phyloP scores from a whole-genome alignment of 345 rosid species.

The Reutealis trisperma region DNA sequence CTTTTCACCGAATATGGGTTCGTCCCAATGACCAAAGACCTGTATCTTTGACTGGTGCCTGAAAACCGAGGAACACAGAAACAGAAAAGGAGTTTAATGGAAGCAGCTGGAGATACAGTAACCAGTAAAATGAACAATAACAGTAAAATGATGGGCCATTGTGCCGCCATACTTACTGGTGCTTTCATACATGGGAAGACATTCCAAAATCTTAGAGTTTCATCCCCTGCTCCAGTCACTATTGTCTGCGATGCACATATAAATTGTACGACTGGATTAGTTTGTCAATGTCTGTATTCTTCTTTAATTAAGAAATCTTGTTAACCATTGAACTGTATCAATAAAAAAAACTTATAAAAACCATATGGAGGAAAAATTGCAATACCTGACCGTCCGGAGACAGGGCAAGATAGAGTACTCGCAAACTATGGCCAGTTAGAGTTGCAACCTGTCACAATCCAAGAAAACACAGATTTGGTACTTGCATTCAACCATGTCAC shows the following conservation, averaged over 20 bases:
- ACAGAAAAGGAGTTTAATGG: not conserved
- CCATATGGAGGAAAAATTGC: not conserved
- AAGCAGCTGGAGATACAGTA: not conserved
- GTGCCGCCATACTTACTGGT: constrained; percentile 45
- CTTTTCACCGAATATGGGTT: constrained; percentile 68
- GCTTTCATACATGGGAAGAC: constrained; percentile 83
- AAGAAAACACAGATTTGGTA: not conserved
- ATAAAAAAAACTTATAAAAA: too few species aligned
- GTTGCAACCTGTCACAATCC: constrained; percentile 62
- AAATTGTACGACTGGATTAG: not conserved
- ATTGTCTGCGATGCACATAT: constrained; percentile 56
- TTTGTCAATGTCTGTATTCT: not conserved
- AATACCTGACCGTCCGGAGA: constrained; percentile 92
- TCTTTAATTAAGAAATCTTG: too few species aligned
- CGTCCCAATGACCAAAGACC: constrained; percentile 95
- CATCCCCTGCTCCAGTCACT: constrained; percentile 99
- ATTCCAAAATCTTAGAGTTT: constrained; percentile 91
- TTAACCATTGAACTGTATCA: too few species aligned
- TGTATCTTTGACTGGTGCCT: constrained; percentile 89
- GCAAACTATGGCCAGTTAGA: constrained; percentile 85
- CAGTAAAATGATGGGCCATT: too few species aligned
- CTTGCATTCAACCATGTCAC: not conserved
- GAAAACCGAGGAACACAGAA: constrained; percentile 16
- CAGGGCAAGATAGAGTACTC: constrained; percentile 90
- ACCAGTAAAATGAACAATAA: not conserved